These are phyloP conservation scores for Gnomoniopsis smithogilvyi DNA, from an alignment of 2,329 filamentous ascomycete species.

Conservation along the genomic window DNA sequence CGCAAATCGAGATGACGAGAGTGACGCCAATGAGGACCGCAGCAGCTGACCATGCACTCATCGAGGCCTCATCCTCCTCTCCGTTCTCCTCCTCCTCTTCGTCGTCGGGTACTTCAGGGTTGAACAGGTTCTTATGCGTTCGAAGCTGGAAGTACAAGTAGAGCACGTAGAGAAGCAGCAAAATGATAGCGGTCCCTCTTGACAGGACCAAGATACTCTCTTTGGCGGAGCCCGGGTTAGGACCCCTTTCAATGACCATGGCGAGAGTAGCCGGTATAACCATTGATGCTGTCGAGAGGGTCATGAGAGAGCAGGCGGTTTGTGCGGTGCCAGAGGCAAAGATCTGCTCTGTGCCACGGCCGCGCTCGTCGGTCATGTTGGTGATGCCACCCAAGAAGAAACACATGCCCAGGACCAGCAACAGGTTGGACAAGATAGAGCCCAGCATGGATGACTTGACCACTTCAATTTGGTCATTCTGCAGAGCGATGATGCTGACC, in stretches of 20 bases:
- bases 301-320: constrained; percentile 73
- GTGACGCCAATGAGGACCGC: constrained; percentile 69
- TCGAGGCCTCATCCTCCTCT: constrained; percentile 43
- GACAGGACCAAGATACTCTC: constrained; percentile 67
- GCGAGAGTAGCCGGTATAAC: constrained; percentile 67
- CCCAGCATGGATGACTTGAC: constrained; percentile 98
- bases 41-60: constrained; percentile 62
- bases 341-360: constrained; percentile 60
- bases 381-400: constrained; percentile 72
- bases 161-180: constrained; percentile 70
- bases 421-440: constrained; percentile 89
- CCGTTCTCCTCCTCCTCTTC: constrained; percentile 33
- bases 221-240: constrained; percentile 35
- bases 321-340: constrained; percentile 78
- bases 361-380: constrained; percentile 54
- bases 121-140: constrained; percentile 72
- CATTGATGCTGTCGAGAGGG: constrained; percentile 70
- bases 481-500: constrained; percentile 90
- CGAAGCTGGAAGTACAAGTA: constrained; percentile 77
- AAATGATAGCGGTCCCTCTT: constrained; percentile 71
- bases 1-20: constrained; percentile 67
- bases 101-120: constrained; percentile 40
- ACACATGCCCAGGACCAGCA: constrained; percentile 81
- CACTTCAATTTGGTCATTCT: constrained; percentile 82
- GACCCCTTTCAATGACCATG: constrained; percentile 21